Evolutionary conservation across 495 filamentous ascomycete genomes (phyloP).

Genomic region (Hypoxylon subgilvum): DNA sequence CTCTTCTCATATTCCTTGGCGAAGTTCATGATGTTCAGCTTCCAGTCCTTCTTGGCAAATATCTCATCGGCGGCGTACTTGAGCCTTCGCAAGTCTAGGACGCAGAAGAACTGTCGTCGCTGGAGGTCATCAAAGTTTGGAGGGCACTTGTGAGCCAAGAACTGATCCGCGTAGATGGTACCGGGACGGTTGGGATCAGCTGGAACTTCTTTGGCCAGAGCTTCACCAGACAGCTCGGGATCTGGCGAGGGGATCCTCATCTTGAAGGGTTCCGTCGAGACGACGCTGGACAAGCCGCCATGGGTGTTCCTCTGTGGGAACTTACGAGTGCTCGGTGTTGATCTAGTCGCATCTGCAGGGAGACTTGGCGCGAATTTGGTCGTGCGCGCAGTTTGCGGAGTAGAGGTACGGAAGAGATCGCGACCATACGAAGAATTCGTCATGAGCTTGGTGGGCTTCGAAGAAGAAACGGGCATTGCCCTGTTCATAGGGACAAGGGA

Average conservation of each 20-base stretch:
- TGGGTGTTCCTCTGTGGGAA: slow-evolving; percentile 32
- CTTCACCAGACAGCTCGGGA: slow-evolving; percentile 54
- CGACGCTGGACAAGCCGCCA: slow-evolving; percentile 45
- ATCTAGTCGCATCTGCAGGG: slow-evolving; percentile 30
- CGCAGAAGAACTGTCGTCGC: slow-evolving; percentile 59
- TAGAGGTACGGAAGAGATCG: slow-evolving; percentile 51
- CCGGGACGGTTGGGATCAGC: slow-evolving; percentile 47
- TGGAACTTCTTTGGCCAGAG: slow-evolving; percentile 51
- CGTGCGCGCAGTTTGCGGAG: slow-evolving; percentile 37
- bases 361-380: slow-evolving; percentile 47
- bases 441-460: slow-evolving; percentile 21
- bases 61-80: slow-evolving; percentile 60
- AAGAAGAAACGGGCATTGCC: slow-evolving; percentile 25
- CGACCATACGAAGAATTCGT: slow-evolving; percentile 21
- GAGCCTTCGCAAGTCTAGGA: slow-evolving; percentile 58
- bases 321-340: slow-evolving; percentile 33
- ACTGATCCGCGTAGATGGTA: slow-evolving; percentile 59
- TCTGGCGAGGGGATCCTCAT: slow-evolving; percentile 56
- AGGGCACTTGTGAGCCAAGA: slow-evolving; percentile 55
- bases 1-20: slow-evolving; percentile 62
- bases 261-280: slow-evolving; percentile 51
- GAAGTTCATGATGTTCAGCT: slow-evolving; percentile 58
- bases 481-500: slow-evolving; percentile 39
- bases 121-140: slow-evolving; percentile 54
- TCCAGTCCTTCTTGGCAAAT: slow-evolving; percentile 59